These are phyloP conservation scores for Marasmius fiardii DNA, from an alignment of 1,284 basidiomycete species.

Conservation along the genomic window DNA sequence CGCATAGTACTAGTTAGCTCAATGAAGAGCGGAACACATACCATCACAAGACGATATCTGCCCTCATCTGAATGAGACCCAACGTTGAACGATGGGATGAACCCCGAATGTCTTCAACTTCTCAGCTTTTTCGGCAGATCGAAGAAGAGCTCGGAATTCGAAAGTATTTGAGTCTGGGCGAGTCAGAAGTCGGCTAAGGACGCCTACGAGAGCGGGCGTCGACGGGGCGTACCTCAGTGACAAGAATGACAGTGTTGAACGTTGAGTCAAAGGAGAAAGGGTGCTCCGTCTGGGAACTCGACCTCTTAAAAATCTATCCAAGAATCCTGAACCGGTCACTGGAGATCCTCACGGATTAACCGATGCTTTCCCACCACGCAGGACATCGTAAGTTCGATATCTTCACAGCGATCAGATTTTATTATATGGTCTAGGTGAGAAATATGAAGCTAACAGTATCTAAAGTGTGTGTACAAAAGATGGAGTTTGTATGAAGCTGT, in stretches of 20 bases:
- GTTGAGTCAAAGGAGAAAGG: no score
- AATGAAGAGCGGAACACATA: background rate
- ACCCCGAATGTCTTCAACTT: conserved; percentile 27
- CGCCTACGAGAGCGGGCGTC: conserved; percentile 6
- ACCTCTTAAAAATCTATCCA: no score
- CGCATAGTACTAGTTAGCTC: background rate
- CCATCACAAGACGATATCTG: background rate
- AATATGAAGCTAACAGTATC: no score
- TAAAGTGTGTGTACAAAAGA: no score
- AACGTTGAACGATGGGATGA: conserved; percentile 26
- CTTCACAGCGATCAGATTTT: no score
- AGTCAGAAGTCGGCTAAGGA: conserved; percentile 22
- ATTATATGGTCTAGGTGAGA: no score
- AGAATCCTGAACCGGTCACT: no score
- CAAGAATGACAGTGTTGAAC: background rate
- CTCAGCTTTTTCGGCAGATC: conserved; percentile 21
- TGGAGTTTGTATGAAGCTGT: no score
- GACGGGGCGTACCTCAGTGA: background rate
- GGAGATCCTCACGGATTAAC: no score
- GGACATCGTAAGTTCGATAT: no score
- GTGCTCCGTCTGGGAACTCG: no score
- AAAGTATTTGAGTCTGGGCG: conserved; percentile 18
- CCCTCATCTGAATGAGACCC: conserved; percentile 29
- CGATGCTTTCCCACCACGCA: no score
- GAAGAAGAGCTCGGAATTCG: conserved; percentile 22